Conservation (phyloP, 371 early-diverging fungal genomes). For the Sporodiniella umbellata region DNA sequence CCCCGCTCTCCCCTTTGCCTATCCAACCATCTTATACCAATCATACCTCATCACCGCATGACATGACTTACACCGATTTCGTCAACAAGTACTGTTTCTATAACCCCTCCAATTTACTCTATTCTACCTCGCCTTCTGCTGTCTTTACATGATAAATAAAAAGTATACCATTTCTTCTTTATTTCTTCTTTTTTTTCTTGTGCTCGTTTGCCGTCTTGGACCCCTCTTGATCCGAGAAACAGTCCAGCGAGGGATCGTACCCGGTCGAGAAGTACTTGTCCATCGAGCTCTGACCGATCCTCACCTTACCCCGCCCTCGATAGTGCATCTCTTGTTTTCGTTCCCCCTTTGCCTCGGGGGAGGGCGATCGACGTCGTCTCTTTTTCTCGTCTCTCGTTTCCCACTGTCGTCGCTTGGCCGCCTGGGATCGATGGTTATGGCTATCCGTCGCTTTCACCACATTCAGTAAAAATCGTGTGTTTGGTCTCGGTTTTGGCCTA, state of each 20-base stretch:
- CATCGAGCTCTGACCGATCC: constrained; percentile 50
- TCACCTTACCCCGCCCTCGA: constrained; percentile 41
- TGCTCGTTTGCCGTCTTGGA: constrained; percentile 17
- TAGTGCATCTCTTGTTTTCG: constrained; percentile 10
- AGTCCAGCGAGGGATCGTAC: constrained; percentile 68
- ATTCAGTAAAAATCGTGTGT: constrained; percentile 67
- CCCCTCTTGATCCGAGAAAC: constrained; percentile 50
- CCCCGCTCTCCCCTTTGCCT: constrained; percentile 19
- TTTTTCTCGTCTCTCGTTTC: constrained; percentile 13
- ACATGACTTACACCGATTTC: constrained; percentile 44
- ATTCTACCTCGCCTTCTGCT: constrained; percentile 34
- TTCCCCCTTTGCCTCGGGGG: too few relatives aligned
- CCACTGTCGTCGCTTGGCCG: constrained; percentile 39
- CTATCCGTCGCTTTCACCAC: constrained; percentile 68
- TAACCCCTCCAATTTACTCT: constrained; percentile 24
- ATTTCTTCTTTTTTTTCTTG: constrained; percentile 13
- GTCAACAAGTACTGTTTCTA: constrained; percentile 64
- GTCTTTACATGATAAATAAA: constrained; percentile 18
- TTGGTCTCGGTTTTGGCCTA: constrained; percentile 37
- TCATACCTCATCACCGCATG: not conserved
- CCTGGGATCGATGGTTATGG: constrained; percentile 63
- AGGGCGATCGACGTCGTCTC: not conserved
- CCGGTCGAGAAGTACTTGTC: constrained; percentile 69
- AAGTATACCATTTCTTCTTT: constrained; percentile 8
- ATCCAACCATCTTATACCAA: constrained; percentile 10